phyloP scores from a whole-genome alignment of 768 basidiomycete genomes.

The Leucosporidium yakuticum region DNA sequence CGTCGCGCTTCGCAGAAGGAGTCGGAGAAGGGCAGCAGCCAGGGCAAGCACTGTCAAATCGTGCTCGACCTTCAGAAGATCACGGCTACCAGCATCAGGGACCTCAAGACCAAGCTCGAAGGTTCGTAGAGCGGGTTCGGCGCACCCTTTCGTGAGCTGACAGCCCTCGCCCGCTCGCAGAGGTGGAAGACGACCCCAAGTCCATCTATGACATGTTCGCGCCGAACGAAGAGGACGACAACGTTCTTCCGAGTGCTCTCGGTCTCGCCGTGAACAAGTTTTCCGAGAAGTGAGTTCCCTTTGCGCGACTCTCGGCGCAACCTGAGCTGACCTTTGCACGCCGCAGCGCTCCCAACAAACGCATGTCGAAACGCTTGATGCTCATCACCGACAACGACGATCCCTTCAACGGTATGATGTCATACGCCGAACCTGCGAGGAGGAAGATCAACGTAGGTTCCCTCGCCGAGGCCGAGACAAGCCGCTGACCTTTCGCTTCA shows the following conservation, averaged over 20 bases:
- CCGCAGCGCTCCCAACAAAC: constrained; percentile 54
- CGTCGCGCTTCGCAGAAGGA: background rate
- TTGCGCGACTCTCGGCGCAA: background rate
- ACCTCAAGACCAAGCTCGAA: constrained; percentile 69
- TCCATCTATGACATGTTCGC: constrained; percentile 59
- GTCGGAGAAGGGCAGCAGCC: constrained; percentile 34
- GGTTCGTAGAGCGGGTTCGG: constrained; percentile 48
- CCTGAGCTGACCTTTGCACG: background rate
- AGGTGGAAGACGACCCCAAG: constrained; percentile 59
- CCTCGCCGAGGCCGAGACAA: background rate
- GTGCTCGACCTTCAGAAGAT: constrained; percentile 72
- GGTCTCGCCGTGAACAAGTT: constrained; percentile 84
- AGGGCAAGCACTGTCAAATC: constrained; percentile 64
- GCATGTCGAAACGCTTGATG: constrained; percentile 73
- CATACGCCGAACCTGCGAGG: background rate
- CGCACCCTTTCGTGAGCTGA: too few species aligned
- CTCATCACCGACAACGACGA: constrained; percentile 85
- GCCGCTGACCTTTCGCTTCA: background rate
- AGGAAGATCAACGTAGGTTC: constrained; percentile 8
- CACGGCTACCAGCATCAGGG: constrained; percentile 72
- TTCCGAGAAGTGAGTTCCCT: constrained; percentile 66
- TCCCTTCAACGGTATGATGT: constrained; percentile 47
- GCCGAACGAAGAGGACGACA: constrained; percentile 49
- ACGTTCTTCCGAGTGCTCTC: constrained; percentile 80
- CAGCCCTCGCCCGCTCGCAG: constrained; percentile 44